phyloP scores from a whole-genome alignment of 306 rosid species.

The Gastrolobium villosum region DNA sequence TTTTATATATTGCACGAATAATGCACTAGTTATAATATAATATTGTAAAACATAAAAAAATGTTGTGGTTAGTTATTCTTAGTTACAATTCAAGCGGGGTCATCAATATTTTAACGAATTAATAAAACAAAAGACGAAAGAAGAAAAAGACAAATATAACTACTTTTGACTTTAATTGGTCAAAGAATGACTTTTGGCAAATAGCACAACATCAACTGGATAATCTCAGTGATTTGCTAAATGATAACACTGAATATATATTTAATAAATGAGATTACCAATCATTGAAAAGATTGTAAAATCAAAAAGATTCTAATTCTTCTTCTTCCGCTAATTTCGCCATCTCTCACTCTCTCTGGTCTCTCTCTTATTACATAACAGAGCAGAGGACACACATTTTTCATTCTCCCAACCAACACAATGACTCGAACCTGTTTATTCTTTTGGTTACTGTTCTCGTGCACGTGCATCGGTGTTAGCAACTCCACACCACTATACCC shows the following conservation, averaged over 20 bases:
- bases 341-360: neutral
- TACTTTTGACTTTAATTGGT: neutral
- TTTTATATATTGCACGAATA: too few relatives aligned
- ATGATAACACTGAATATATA: neutral
- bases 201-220: neutral
- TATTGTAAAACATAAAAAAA: neutral
- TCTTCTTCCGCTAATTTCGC: conserved; percentile 68
- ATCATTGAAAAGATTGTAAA: neutral
- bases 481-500: conserved; percentile 48
- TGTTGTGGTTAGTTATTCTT: neutral
- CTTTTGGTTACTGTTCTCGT: neutral
- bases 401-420: neutral
- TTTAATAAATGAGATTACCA: too few relatives aligned
- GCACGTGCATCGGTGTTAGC: neutral
- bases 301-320: neutral
- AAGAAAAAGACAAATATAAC: neutral
- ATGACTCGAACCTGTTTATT: neutral
- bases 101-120: neutral
- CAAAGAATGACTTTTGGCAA: neutral
- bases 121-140: neutral
- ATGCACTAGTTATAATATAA: neutral
- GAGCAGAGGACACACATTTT: neutral
- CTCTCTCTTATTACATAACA: neutral
- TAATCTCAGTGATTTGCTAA: neutral
- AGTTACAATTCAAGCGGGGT: neutral